Evolutionary conservation across 2,329 filamentous ascomycete species (phyloP).

Genomic region (Fusarium camptoceras): DNA sequence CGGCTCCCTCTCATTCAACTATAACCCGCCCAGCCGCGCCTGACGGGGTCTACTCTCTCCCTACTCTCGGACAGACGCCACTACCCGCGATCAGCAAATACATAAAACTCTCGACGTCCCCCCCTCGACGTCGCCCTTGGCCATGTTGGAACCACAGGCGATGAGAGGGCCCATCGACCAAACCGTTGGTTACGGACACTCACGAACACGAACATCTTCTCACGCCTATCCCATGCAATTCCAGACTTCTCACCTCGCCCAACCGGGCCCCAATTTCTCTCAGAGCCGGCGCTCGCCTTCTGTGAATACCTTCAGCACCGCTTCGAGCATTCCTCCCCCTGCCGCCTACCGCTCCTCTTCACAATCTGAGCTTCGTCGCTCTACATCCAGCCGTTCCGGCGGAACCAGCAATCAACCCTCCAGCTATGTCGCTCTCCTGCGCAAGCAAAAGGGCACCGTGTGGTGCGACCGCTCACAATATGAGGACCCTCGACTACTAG

Average conservation of each 20-base stretch:
- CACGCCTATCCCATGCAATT: slow-evolving; percentile 60
- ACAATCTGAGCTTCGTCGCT: slow-evolving; percentile 74
- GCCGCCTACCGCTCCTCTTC: slow-evolving; percentile 68
- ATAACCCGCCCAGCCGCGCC: slow-evolving; percentile 41
- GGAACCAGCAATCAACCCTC: slow-evolving; percentile 65
- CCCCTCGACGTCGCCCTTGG: slow-evolving; percentile 24
- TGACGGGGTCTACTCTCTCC: slow-evolving; percentile 40
- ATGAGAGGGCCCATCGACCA: slow-evolving; percentile 51
- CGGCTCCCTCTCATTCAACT: slow-evolving; percentile 44
- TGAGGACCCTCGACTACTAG: slow-evolving; percentile 86
- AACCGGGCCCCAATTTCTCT: slow-evolving; percentile 48
- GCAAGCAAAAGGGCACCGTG: slow-evolving; percentile 96
- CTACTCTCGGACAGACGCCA: slow-evolving; percentile 42
- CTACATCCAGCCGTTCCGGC: slow-evolving; percentile 82
- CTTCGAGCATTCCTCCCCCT: slow-evolving; percentile 73
- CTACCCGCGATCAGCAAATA: slow-evolving; percentile 38
- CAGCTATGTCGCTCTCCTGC: slow-evolving; percentile 95
- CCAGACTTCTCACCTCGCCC: slow-evolving; percentile 49
- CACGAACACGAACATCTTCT: slow-evolving; percentile 67
- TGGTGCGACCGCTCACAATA: slow-evolving; percentile 97
- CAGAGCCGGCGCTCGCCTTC: slow-evolving; percentile 70
- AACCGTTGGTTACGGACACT: slow-evolving; percentile 61
- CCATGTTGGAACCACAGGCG: slow-evolving; percentile 51
- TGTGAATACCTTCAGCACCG: slow-evolving; percentile 76
- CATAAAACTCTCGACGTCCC: slow-evolving; percentile 41